Evolutionary conservation across 176 grass and related monocot species (phyloP), one percentile per base, ranked within the genome.

Genomic region (Stipa capillata): DNA sequence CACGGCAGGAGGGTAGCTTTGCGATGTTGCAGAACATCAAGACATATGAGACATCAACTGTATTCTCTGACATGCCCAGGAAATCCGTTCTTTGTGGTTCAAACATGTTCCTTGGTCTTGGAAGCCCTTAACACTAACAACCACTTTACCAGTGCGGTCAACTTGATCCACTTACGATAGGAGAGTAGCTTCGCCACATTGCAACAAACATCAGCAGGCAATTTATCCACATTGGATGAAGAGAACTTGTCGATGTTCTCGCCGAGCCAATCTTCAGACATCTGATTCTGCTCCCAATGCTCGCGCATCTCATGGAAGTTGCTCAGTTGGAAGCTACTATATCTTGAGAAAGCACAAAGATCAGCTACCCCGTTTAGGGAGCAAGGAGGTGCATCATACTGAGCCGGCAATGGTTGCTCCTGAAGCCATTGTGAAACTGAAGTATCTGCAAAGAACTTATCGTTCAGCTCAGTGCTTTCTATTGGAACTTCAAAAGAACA

Each of bases 261-360:
- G 34, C n/a, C 20, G 62, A 39, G 20, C 62, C 7, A 65, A 65
- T 13, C 18, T 40, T 65, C 34, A 65, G 1, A 24, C 62, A 65
- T n/a, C 35, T 40, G 35, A 5, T 40, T 13, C 62, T 65, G 35
- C 20, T 65, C 62, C 35, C 9, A 41, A n/a, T 21, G 2, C 63
- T 66, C 21, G 62, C 4, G 36, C 4, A 40, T 39, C 62, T 65
- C 62, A 65, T 6, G 9, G 20, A 39, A 65, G 62, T 65, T 23
- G 8, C 9, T 21, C 8, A 20, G 35, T 66, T 35, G 1, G 47
- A 86, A 86, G 48, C 69, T 86, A 37, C 37, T 27, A 24, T 65
- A 48, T 40, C 57, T 86, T 6, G 58, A 86, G 21, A 56, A 65
- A 18, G 73, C 4, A 65, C 68, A 77, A 73, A 14, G 45, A 49